These are phyloP conservation scores for Aspergillus oerlinghausenensis DNA, from an alignment of 2,329 filamentous ascomycete species.

Conservation along the genomic window DNA sequence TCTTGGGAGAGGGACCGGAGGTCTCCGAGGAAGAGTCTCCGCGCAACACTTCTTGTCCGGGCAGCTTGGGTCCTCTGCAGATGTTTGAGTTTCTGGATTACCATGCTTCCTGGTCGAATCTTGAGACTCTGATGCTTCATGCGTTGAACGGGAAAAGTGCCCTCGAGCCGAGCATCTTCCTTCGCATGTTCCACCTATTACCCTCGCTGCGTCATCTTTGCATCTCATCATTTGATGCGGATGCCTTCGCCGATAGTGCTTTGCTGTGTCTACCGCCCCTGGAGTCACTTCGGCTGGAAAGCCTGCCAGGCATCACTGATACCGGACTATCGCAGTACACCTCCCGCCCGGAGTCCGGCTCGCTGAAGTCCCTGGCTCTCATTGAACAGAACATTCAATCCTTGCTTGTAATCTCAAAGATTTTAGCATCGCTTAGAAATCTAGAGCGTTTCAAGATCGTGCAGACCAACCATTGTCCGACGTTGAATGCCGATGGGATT, in stretches of 20 bases:
- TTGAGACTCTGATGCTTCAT: conserved; percentile 53
- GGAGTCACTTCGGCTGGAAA: conserved; percentile 52
- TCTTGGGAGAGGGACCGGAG: conserved; percentile 46
- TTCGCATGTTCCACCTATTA: conserved; percentile 50
- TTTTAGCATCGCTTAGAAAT: conserved; percentile 44
- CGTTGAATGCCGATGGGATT: conserved; percentile 38
- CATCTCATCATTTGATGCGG: conserved; percentile 49
- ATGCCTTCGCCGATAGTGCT: conserved; percentile 53
- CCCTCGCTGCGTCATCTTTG: conserved; percentile 51
- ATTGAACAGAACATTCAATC: conserved; percentile 52
- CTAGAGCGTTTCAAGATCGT: conserved; percentile 50
- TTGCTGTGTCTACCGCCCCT: conserved; percentile 51
- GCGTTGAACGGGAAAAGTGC: conserved; percentile 40
- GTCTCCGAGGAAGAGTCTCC: conserved; percentile 36
- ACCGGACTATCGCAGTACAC: conserved; percentile 51
- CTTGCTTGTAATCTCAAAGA: conserved; percentile 48
- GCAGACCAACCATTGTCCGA: conserved; percentile 47
- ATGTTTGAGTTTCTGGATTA: conserved; percentile 50
- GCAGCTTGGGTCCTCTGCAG: conserved; percentile 48
- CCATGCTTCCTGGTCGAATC: conserved; percentile 47
- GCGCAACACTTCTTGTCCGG: conserved; percentile 31
- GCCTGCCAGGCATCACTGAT: conserved; percentile 53
- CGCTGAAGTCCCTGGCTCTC: conserved; percentile 46
- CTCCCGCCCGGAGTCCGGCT: conserved; percentile 41
- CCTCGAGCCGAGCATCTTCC: conserved; percentile 52